phyloP scores from a whole-genome alignment of 202 grass and related monocot species.

The Brachypodium distachyon region DNA sequence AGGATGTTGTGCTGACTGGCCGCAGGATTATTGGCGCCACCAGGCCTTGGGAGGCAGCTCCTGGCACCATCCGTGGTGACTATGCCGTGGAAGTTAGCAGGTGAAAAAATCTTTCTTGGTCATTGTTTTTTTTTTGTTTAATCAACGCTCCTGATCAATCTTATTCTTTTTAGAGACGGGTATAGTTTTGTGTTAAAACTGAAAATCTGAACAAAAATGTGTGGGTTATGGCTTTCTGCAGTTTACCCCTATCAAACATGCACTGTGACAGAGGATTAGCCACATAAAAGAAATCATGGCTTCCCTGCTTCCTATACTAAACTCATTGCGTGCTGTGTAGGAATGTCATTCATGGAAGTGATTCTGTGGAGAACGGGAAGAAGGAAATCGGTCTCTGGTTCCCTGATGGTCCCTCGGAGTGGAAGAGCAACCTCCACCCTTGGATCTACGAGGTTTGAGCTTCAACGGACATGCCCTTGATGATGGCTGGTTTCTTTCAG shows the following conservation, averaged over 20 bases:
- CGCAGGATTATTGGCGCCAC: conserved; percentile 90
- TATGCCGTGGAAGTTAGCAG: conserved; percentile 82
- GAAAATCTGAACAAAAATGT: neutral
- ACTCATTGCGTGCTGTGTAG: conserved; percentile 20
- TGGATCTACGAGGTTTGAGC: conserved; percentile 86
- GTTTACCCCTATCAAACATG: neutral
- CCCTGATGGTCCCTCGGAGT: conserved; percentile 60
- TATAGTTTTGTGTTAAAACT: neutral
- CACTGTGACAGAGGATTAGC: neutral
- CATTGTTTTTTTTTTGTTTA: neutral
- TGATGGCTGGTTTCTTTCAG: conserved; percentile 1
- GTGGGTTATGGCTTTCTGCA: neutral
- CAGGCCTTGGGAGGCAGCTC: conserved; percentile 66
- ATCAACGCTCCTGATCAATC: neutral
- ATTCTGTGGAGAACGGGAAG: conserved; percentile 65
- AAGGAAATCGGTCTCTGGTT: conserved; percentile 97
- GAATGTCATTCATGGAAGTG: conserved; percentile 92
- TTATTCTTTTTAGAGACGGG: neutral
- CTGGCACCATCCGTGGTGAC: conserved; percentile 83
- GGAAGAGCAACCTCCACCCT: conserved; percentile 84
- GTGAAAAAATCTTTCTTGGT: conserved; percentile 28
- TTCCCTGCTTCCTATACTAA: neutral
- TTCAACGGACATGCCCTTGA: neutral
- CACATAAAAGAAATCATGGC: neutral
- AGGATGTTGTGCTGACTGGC: conserved; percentile 65